A percentile compares a stretch with the other conserved stretches of the same genome.
Evolutionary conservation across 2,329 filamentous ascomycete genomes (phyloP).

Genomic region (Aspergillus sclerotialis): DNA sequence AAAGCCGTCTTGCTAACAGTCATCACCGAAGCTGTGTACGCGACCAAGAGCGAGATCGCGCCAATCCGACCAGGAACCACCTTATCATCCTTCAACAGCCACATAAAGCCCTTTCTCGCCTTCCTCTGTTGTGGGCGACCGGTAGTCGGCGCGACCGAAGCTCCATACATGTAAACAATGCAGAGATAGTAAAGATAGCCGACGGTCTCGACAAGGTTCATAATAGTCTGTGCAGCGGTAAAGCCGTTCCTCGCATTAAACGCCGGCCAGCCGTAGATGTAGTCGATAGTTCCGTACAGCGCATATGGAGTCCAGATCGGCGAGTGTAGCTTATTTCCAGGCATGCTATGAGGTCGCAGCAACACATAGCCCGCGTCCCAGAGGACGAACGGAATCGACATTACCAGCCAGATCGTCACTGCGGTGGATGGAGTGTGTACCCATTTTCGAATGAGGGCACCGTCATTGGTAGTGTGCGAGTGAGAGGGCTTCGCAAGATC

Average conservation of each 20-base stretch:
- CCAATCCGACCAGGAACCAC: conserved; percentile 47
- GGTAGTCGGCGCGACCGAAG: conserved; percentile 17
- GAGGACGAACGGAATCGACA: conserved; percentile 69
- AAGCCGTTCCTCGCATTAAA: conserved; percentile 65
- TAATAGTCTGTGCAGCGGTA: conserved; percentile 62
- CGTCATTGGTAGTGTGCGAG: conserved; percentile 12
- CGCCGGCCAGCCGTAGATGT: conserved; percentile 73
- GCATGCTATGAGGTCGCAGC: conserved; percentile 73
- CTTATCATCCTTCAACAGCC: conserved; percentile 43
- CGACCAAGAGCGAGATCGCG: conserved; percentile 51
- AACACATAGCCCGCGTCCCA: conserved; percentile 81
- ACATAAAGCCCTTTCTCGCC: conserved; percentile 28
- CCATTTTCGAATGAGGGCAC: conserved; percentile 32
- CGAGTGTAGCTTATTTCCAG: conserved; percentile 63
- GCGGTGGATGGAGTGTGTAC: conserved; percentile 55
- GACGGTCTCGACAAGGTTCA: conserved; percentile 63
- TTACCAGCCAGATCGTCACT: conserved; percentile 61
- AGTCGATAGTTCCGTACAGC: conserved; percentile 72
- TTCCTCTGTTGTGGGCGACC: conserved; percentile 19
- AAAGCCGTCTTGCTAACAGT: conserved; percentile 62
- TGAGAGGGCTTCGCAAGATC: conserved; percentile 18
- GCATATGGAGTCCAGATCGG: conserved; percentile 72
- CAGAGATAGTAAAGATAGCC: conserved; percentile 59
- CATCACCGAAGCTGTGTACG: conserved; percentile 54
- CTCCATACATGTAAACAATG: conserved; percentile 42